Evolutionary conservation across 192 early-diverging fungal species (phyloP).

Genomic region (Gaertneriomyces sp.): DNA sequence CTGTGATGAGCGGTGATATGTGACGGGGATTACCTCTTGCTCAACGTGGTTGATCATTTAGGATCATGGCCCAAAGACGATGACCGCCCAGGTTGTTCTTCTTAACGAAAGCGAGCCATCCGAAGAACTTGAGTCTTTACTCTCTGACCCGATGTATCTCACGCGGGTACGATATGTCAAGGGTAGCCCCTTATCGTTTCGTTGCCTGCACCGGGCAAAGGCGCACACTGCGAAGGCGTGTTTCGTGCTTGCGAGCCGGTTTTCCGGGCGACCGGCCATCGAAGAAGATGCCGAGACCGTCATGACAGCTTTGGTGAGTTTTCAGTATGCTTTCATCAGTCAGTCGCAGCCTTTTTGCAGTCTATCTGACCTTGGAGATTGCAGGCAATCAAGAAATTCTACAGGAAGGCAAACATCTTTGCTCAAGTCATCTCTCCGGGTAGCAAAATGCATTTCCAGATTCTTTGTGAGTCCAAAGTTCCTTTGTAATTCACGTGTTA

Average conservation of each 20-base stretch:
- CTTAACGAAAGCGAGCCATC: conserved; percentile 52
- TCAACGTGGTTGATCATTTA: not conserved
- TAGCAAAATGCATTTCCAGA: conserved; percentile 67
- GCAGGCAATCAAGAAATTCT: conserved; percentile 60
- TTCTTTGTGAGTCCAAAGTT: conserved; percentile 34
- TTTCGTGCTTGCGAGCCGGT: conserved; percentile 60
- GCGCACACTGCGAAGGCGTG: conserved; percentile 52
- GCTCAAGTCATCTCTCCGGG: conserved; percentile 68
- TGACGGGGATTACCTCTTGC: not conserved
- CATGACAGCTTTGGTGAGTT: conserved; percentile 59
- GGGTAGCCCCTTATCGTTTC: conserved; percentile 61
- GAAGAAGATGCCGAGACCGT: conserved; percentile 68
- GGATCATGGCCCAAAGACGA: conserved; percentile 65
- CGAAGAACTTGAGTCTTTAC: conserved; percentile 27
- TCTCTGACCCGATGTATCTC: conserved; percentile 65
- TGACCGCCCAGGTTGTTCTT: conserved; percentile 66
- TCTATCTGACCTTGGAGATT: not conserved
- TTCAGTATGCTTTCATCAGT: not conserved
- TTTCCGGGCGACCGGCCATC: conserved; percentile 38
- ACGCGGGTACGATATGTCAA: conserved; percentile 68
- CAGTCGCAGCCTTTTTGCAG: not conserved
- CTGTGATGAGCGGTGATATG: not conserved
- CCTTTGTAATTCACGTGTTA: not conserved
- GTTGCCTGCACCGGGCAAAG: conserved; percentile 49
- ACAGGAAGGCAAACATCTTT: conserved; percentile 33